A percentile compares a stretch with the other conserved stretches of the same genome.
These are phyloP conservation scores for Candida silvatica DNA, from an alignment of 805 yeast species.

Conservation along the genomic window DNA sequence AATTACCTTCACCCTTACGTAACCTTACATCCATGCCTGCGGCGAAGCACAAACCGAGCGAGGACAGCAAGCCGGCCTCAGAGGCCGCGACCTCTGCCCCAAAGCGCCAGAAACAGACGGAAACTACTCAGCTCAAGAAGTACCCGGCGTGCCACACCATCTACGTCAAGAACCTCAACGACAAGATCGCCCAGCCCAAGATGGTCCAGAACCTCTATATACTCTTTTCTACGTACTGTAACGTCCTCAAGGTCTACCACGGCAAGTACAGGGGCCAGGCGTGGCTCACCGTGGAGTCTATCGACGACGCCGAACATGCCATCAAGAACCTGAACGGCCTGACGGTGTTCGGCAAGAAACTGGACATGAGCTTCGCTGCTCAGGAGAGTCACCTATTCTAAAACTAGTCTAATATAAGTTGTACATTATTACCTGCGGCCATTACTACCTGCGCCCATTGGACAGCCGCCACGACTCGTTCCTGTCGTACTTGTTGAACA, in stretches of 20 bases:
- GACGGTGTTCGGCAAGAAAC: conserved; percentile 42
- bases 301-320: conserved; percentile 45
- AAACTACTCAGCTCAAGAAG: too few relatives aligned
- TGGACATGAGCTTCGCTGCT: conserved; percentile 36
- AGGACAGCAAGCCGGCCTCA: too few relatives aligned
- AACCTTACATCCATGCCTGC: too few relatives aligned
- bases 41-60: too few relatives aligned
- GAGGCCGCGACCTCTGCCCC: too few relatives aligned
- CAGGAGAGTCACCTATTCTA: conserved; percentile 16
- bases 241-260: conserved; percentile 42
- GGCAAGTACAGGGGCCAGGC: conserved; percentile 58
- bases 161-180: conserved; percentile 52
- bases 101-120: too few relatives aligned
- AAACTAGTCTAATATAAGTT: background rate
- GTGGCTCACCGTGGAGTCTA: conserved; percentile 43
- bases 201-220: conserved; percentile 48
- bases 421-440: background rate
- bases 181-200: conserved; percentile 35
- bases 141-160: conserved; percentile 39
- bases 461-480: conserved; percentile 75
- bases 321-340: conserved; percentile 36
- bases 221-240: conserved; percentile 57
- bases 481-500: conserved; percentile 50
- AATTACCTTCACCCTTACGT: too few relatives aligned
- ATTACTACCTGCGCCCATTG: conserved; percentile 22